These are phyloP conservation scores for Blastomyces silverae DNA, from an alignment of 2,329 filamentous ascomycete species.

Conservation along the genomic window DNA sequence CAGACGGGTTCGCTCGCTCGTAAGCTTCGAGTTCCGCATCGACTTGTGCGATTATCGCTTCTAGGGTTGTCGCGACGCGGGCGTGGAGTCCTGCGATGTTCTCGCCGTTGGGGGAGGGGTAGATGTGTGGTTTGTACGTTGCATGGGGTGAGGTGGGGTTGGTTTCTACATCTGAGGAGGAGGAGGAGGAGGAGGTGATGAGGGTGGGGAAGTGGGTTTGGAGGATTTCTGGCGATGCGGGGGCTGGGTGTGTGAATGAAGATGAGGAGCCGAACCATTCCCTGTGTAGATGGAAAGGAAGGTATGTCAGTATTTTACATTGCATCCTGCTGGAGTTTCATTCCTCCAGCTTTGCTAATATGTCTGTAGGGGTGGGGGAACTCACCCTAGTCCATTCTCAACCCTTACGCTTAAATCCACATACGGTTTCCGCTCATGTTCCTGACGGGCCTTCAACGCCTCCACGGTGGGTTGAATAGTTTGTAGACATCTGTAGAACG, in stretches of 20 bases:
- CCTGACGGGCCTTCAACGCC: conserved; percentile 30
- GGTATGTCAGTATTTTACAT: not conserved
- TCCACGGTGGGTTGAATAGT: conserved; percentile 63
- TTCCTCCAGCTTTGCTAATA: not conserved
- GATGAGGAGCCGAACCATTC: conserved; percentile 86
- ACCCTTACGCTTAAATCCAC: conserved; percentile 41
- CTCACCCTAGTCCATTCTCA: conserved; percentile 49
- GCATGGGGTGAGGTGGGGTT: conserved; percentile 37
- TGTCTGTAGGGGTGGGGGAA: conserved; percentile 9
- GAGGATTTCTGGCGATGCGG: conserved; percentile 59
- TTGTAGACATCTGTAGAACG: conserved; percentile 82
- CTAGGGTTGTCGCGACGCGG: conserved; percentile 63
- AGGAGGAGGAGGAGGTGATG: conserved; percentile 47
- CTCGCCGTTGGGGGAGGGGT: conserved; percentile 69
- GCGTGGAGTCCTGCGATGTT: conserved; percentile 71
- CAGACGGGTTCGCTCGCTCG: conserved; percentile 50
- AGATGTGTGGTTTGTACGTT: conserved; percentile 55
- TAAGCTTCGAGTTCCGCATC: conserved; percentile 49
- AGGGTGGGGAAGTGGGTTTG: conserved; percentile 54
- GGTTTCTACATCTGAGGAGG: conserved; percentile 27
- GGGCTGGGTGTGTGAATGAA: conserved; percentile 75
- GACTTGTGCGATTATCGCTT: conserved; percentile 63
- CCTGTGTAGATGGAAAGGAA: conserved; percentile 35
- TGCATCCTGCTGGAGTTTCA: not conserved
- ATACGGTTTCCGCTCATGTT: conserved; percentile 30